Evolutionary conservation across 139 green algal genomes (phyloP).

Genomic region (Chlorella ohadii): DNA sequence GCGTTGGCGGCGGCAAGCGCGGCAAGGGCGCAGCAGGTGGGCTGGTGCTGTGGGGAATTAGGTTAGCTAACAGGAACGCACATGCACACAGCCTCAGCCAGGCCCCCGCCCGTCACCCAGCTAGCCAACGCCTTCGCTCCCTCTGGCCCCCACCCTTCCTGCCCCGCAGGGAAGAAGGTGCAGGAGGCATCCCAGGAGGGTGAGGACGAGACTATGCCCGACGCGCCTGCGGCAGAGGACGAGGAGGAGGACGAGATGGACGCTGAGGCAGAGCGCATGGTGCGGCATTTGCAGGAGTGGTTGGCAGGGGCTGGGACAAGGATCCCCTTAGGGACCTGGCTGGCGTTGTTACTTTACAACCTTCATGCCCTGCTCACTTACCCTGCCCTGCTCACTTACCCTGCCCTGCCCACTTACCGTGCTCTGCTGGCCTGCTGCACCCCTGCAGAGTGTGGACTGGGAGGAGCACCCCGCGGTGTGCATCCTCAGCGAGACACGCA

Average conservation of each 20-base stretch:
- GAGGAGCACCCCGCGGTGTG: not conserved
- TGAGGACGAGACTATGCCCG: not conserved
- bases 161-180: not conserved
- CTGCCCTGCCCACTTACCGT: no score
- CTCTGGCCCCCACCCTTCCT: not conserved
- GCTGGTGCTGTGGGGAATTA: no score
- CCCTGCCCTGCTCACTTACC: no score
- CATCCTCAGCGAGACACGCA: conserved; percentile 24
- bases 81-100: no score
- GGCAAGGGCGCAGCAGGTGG: no score
- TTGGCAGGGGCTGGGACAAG: no score
- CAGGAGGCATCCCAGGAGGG: not conserved
- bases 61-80: no score
- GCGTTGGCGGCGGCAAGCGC: not conserved
- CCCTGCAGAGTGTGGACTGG: conserved; percentile 24
- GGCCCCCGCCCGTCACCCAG: no score
- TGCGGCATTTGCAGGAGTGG: not conserved
- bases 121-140: no score
- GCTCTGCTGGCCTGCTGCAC: not conserved
- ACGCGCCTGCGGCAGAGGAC: not conserved
- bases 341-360: no score
- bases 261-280: conserved; percentile 32
- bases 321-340: no score
- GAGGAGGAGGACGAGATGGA: conserved; percentile 10
- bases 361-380: no score